phyloP scores from a whole-genome alignment of 345 rosid species.

The Syzygium grande region DNA sequence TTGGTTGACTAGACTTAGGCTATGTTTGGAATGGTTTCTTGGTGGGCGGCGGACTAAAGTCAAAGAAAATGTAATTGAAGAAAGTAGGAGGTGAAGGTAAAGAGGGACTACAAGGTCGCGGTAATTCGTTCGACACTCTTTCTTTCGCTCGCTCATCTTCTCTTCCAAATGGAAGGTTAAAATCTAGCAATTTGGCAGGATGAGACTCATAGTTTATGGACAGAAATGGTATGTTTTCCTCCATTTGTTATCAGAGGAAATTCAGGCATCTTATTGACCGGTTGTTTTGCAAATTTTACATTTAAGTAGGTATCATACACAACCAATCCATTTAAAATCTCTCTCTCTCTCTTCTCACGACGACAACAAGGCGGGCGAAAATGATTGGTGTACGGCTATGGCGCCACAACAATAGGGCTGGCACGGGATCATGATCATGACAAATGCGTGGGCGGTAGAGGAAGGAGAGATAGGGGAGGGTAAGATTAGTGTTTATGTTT shows the following conservation, averaged over 20 bases:
- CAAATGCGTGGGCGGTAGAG: background rate
- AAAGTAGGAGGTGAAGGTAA: background rate
- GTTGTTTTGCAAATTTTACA: background rate
- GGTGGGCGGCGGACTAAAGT: background rate
- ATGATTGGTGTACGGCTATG: background rate
- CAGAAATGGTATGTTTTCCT: background rate
- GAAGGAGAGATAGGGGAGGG: background rate
- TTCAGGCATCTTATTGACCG: background rate
- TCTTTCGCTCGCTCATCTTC: background rate
- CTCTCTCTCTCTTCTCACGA: background rate
- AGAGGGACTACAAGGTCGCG: background rate
- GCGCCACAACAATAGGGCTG: accelerated
- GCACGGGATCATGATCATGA: accelerated
- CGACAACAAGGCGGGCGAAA: too few species aligned
- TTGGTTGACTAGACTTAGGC: background rate
- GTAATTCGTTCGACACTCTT: too few species aligned
- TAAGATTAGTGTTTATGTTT: background rate
- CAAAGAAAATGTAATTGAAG: background rate
- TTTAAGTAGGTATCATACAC: background rate
- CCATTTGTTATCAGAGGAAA: background rate
- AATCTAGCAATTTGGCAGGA: background rate
- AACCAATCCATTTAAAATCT: background rate
- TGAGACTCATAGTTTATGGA: background rate
- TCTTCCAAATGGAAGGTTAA: background rate
- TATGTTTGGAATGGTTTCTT: background rate